Evolutionary conservation across 345 rosid species (phyloP).

Genomic region (Xanthoceras sorbifolium): DNA sequence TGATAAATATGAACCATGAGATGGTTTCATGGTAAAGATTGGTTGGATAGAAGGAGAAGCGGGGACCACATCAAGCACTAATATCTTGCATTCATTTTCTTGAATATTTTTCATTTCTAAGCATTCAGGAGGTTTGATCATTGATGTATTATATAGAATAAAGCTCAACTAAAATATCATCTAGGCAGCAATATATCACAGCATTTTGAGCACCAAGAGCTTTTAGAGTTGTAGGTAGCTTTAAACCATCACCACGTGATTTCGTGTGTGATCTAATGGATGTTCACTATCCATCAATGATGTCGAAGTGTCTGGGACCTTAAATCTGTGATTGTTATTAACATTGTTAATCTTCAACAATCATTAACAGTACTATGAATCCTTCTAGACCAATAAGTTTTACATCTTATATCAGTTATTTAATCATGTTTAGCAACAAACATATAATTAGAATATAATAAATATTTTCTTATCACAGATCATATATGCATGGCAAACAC

Average conservation of each 20-base stretch:
- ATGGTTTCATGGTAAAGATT: background rate
- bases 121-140: background rate
- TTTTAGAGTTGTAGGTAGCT: background rate
- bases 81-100: background rate
- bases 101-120: slow-evolving; percentile 4
- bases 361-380: background rate
- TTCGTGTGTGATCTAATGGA: background rate
- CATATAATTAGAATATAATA: no score
- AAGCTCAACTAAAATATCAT: background rate
- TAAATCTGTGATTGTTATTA: background rate
- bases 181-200: background rate
- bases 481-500: background rate
- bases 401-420: background rate
- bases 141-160: background rate
- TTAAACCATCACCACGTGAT: background rate
- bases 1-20: background rate
- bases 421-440: background rate
- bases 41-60: no score
- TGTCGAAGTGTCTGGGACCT: background rate
- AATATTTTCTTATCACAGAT: background rate
- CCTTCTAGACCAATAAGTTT: background rate
- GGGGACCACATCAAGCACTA: slow-evolving; percentile 7
- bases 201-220: background rate
- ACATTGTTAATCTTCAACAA: background rate
- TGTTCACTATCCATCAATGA: background rate